A percentile compares a stretch with the other conserved stretches of the same genome.
These are phyloP conservation scores for Stylonectria norvegica DNA, from an alignment of 2,329 filamentous ascomycete genomes.

Conservation along the genomic window DNA sequence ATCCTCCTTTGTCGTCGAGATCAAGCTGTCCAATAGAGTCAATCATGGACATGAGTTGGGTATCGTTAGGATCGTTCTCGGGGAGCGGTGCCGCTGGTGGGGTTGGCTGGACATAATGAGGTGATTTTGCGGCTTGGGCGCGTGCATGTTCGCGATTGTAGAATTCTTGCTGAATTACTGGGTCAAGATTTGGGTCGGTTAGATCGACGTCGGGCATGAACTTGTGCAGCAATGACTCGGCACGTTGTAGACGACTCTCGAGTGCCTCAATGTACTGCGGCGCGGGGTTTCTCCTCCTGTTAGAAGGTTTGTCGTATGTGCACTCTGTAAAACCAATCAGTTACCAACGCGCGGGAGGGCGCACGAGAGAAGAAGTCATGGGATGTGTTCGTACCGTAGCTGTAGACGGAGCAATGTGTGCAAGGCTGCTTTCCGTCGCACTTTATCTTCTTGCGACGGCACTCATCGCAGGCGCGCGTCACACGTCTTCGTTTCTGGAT, in stretches of 20 bases:
- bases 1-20: constrained; percentile 84
- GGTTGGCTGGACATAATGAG: constrained; percentile 38
- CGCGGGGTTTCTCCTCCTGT: constrained; percentile 82
- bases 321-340: constrained; percentile 60
- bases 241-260: constrained; percentile 77
- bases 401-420: constrained; percentile 97
- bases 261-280: constrained; percentile 91
- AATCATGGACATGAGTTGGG: constrained; percentile 88
- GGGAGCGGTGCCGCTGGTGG: constrained; percentile 17
- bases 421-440: constrained; percentile 84
- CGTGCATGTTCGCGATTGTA: constrained; percentile 53
- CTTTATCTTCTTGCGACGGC: constrained; percentile 82
- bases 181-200: constrained; percentile 79
- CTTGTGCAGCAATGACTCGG: constrained; percentile 73
- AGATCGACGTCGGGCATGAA: constrained; percentile 82
- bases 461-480: constrained; percentile 78
- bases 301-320: constrained; percentile 93
- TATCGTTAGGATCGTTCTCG: constrained; percentile 53
- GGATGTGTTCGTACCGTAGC: constrained; percentile 67
- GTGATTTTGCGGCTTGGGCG: constrained; percentile 37
- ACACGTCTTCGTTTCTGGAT: constrained; percentile 75
- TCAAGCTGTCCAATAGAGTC: constrained; percentile 88
- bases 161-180: constrained; percentile 68
- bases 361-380: constrained; percentile 1
- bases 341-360: constrained; percentile 1